Conservation (phyloP, 257 asterid species). For the Solanum clarkiae region DNA sequence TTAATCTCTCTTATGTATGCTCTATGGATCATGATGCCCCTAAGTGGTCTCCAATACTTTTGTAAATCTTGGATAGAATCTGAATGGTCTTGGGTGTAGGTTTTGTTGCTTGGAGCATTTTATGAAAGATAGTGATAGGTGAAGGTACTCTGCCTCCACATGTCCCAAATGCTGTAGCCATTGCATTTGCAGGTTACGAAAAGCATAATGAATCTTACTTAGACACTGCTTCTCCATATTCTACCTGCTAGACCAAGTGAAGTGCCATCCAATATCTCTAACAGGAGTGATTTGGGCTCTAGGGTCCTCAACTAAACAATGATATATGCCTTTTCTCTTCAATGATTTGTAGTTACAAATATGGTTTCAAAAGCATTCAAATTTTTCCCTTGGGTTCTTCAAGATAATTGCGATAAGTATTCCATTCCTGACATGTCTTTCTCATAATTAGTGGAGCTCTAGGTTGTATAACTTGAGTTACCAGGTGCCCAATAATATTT, state of each 20-base stretch:
- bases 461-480: not conserved
- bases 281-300: not conserved
- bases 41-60: no score
- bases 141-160: not conserved
- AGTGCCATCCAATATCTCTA: not conserved
- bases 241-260: not conserved
- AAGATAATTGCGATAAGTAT: no score
- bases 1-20: not conserved
- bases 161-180: not conserved
- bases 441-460: not conserved
- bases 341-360: not conserved
- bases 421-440: not conserved
- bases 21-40: not conserved
- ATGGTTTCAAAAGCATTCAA: not conserved
- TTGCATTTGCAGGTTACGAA: not conserved
- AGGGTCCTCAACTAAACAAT: not conserved
- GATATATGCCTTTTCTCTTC: no score
- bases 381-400: not conserved
- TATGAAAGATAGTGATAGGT: not conserved
- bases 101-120: not conserved
- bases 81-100: not conserved
- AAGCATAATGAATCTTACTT: not conserved
- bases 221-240: not conserved
- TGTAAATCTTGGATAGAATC: not conserved
- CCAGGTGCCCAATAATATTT: not conserved